A percentile compares a stretch with the other conserved stretches of the same genome.
phyloP scores from a whole-genome alignment of 805 yeast genomes.

The Candida schatavii region DNA sequence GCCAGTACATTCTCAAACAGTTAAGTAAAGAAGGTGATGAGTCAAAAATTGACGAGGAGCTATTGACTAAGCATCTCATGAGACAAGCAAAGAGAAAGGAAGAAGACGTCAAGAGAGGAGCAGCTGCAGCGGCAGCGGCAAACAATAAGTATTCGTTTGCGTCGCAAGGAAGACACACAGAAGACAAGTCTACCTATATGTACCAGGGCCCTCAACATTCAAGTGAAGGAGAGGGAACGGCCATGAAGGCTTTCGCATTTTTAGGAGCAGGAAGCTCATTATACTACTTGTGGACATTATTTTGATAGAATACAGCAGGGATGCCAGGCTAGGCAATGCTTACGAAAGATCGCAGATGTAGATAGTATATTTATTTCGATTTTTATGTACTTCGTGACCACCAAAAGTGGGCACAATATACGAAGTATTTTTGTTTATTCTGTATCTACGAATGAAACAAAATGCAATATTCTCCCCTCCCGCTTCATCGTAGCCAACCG shows the following conservation, averaged over 20 bases:
- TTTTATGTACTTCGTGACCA: too few species aligned
- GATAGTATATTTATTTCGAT: too few species aligned
- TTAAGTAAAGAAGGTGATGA: slow-evolving; percentile 30
- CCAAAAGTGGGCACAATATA: too few species aligned
- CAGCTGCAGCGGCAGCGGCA: neutral
- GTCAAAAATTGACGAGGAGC: slow-evolving; percentile 35
- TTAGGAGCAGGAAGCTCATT: slow-evolving; percentile 2
- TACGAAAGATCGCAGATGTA: too few species aligned
- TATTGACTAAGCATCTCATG: slow-evolving; percentile 41
- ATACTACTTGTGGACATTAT: slow-evolving; percentile 1
- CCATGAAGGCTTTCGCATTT: slow-evolving; percentile 3
- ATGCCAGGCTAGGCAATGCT: neutral
- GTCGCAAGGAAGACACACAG: neutral
- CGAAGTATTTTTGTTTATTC: neutral
- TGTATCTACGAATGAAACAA: slow-evolving; percentile 3
- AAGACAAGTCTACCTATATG: slow-evolving; percentile 2
- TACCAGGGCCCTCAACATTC: slow-evolving; percentile 4
- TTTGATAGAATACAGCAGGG: neutral
- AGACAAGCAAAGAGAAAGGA: slow-evolving; percentile 22
- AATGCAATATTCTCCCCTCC: neutral
- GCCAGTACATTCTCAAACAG: slow-evolving; percentile 30
- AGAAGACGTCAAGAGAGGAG: slow-evolving; percentile 1
- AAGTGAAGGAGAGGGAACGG: slow-evolving; percentile 1
- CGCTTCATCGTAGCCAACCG: too few species aligned
- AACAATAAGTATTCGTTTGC: slow-evolving; percentile 1